Evolutionary conservation across 2,329 filamentous ascomycete species (phyloP).

Genomic region (Gyromitra esculenta): DNA sequence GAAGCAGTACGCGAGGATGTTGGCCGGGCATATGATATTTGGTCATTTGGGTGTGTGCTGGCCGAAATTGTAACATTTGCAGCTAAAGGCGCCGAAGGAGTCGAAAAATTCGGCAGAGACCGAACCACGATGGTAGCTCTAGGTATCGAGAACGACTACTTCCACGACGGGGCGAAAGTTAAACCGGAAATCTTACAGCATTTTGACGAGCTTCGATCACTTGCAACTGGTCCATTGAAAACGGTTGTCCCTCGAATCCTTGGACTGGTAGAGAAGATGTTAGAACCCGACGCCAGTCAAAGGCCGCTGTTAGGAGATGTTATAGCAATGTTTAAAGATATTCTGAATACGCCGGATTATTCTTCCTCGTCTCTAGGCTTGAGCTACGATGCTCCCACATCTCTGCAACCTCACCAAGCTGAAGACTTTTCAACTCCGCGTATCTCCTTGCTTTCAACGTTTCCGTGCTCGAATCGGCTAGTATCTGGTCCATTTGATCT

Average conservation of each 20-base stretch:
- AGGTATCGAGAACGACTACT: background rate
- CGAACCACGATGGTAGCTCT: background rate
- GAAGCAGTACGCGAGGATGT: constrained; percentile 15
- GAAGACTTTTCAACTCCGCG: too few relatives aligned
- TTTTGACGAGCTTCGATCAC: background rate
- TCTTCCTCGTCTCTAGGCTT: background rate
- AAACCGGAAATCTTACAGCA: background rate
- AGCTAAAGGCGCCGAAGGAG: constrained; percentile 41
- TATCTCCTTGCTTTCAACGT: too few relatives aligned
- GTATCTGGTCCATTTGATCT: too few relatives aligned
- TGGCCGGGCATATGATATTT: constrained; percentile 56
- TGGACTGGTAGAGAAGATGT: background rate
- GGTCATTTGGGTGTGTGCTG: constrained; percentile 58
- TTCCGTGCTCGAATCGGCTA: too few relatives aligned
- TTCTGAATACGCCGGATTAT: background rate
- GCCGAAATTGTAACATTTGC: constrained; percentile 56
- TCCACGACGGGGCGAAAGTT: background rate
- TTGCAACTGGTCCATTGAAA: background rate
- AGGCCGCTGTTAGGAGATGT: background rate
- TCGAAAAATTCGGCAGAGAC: constrained; percentile 42
- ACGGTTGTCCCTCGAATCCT: background rate
- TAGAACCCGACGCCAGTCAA: background rate
- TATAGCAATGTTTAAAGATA: background rate
- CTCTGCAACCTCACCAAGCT: background rate
- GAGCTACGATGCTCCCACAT: background rate